Evolutionary conservation across 2,329 filamentous ascomycete species (phyloP), one percentile per base, ranked within the genome.

Genomic region (Sclerotinia minor): DNA sequence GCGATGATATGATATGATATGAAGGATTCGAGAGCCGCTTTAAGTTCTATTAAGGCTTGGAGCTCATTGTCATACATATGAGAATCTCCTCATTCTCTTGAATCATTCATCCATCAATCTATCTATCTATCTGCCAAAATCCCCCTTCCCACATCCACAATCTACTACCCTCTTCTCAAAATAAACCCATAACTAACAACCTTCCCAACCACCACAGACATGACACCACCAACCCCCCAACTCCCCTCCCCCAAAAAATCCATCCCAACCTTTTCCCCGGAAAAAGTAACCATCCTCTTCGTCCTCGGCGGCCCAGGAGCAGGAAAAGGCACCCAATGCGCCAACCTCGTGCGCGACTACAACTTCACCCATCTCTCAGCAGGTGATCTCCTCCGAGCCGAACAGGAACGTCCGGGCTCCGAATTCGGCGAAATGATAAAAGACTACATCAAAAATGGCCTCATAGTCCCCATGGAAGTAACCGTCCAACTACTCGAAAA

Each of bases 381-480:
- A 0, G 95, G 95, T 68, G 95, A 99, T 79, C 85, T 99, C 57
- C 85, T 99, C 71, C 92, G 95, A 70, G 94, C 92, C 71, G 95
- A 99, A 82, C 95, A 98, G 81, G 85, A 94, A 76, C 91, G 94
- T 5, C 85, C 87, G 0, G 94, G 92, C 68, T 92, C 89, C 72
- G 84, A 97, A 80, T 98, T 96, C 79, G 95, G 95, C 78, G 87
- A 93, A 72, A 85, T 98, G 81, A 99, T 99, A 85, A 90, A 90
- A 78, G 86, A 90, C 74, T 94, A 95, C 82, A 99, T 99, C 84
- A 92, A 90, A 77, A 90, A 99, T 78, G 95, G 95, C 69, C 88
- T 88, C 74, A 99, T 99, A 79, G 95, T 99, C 71, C 95, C 95
- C n/a, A 96, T 97, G 92, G 94, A 98, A 80, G 93, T 98, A 63